Evolutionary conservation across 2,329 filamentous ascomycete genomes (phyloP), one percentile per base, ranked within the genome.

Genomic region (Verruconis gallopava): DNA sequence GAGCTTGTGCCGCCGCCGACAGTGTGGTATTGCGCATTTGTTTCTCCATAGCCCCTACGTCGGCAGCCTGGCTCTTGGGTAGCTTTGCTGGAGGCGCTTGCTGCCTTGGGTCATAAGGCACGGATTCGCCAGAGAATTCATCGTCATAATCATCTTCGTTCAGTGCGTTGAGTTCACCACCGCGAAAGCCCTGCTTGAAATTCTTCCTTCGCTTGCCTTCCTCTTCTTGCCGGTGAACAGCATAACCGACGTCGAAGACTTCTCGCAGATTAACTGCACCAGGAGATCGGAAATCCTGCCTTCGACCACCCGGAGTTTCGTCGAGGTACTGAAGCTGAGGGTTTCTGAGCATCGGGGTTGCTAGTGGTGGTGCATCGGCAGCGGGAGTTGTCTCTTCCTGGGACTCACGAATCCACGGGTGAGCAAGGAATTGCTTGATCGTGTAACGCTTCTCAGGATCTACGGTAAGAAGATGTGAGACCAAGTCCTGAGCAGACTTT

Each of bases 191-290:
- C 69, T 88, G 69, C 64, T 75, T 68, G 51, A 88, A 73, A 55
- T 93, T 84, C 61, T 93, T 93, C 49, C 85, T 77, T 42, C 86
- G 79, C 66, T 95, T 96, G 53, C 77, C 80, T 61, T 96, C 91
- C 58, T 98, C 91, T 62, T 96, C 91, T 61, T 96, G 86, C 37
- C 91, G 73, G 58, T 96, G 91, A 5, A 98, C 91, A 5, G 91
- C 89, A 55, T 98, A 98, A n/a, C 85, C 81, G 38, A 98, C 89
- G 55, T 98, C 91, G 51, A 98, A 98, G 2, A 96, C 88, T 61
- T 98, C 91, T 46, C 91, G 85, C 11, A 98, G 68, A 57, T 96
- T 96, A 62, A 98, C 81, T 2, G 85, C 88, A 39, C 88, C 91
- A 0, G 91, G 91, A 0, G 88, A 96, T 44, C 91, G 77, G 77